Evolutionary conservation across 805 yeast species (phyloP).

Genomic region (Lachancea lanzarotensis): DNA sequence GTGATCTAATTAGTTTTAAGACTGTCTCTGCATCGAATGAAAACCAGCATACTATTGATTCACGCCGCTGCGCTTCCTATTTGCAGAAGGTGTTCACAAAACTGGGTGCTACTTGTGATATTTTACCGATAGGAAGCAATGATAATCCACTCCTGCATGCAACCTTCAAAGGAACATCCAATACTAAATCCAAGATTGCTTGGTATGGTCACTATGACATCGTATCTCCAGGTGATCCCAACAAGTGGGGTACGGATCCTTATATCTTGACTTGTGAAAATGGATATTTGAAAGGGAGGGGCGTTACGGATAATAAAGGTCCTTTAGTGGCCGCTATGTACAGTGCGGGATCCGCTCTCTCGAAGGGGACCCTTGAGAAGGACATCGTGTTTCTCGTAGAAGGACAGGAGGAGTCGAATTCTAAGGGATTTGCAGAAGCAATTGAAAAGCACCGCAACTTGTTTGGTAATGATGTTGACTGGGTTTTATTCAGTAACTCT

Average conservation of each 20-base stretch:
- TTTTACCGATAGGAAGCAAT: conserved; percentile 68
- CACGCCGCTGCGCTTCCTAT: conserved; percentile 79
- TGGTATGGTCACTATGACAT: conserved; percentile 98
- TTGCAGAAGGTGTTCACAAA: conserved; percentile 53
- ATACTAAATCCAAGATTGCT: conserved; percentile 43
- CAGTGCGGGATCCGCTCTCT: conserved; percentile 70
- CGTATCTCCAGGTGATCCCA: conserved; percentile 61
- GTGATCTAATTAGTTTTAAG: conserved; percentile 56
- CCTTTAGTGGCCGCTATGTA: conserved; percentile 82
- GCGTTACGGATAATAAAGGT: conserved; percentile 92
- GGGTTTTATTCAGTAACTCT: conserved; percentile 84
- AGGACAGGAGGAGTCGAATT: conserved; percentile 95
- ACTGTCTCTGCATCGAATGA: conserved; percentile 74
- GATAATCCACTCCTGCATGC: conserved; percentile 72
- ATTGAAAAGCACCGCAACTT: conserved; percentile 44
- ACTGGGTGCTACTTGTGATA: conserved; percentile 64
- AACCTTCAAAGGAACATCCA: conserved; percentile 46
- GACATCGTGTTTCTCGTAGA: conserved; percentile 83
- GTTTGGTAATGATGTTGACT: conserved; percentile 69
- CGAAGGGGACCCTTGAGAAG: conserved; percentile 44
- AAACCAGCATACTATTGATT: conserved; percentile 51
- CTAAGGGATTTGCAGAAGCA: conserved; percentile 72
- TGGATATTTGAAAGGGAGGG: conserved; percentile 86
- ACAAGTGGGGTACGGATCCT: conserved; percentile 74
- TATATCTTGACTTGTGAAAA: conserved; percentile 66